Conservation (phyloP, 129 eudicot species). For the Smallanthus sonchifolius region DNA sequence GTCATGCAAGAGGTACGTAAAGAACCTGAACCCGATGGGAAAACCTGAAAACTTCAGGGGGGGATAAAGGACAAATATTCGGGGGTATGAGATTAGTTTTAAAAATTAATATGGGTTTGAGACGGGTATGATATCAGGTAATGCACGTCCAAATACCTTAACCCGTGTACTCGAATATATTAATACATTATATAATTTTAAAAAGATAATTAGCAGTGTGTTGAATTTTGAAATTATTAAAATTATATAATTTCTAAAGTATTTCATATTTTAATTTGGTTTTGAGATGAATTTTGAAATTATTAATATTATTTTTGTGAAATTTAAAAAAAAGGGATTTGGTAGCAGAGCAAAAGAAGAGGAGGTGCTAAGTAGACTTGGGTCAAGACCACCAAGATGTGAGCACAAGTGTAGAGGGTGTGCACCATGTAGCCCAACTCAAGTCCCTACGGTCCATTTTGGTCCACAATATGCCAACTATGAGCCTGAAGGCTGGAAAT, state of each 20-base stretch:
- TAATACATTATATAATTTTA: not conserved
- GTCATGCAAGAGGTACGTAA: conserved; percentile 14
- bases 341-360: conserved; percentile 21
- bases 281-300: too few species aligned
- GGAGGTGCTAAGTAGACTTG: conserved; percentile 40
- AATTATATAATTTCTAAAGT: too few species aligned
- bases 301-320: not conserved
- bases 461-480: conserved; percentile 47
- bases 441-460: conserved; percentile 38
- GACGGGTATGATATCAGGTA: too few species aligned
- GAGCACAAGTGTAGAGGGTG: conserved; percentile 60
- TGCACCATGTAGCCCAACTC: conserved; percentile 52
- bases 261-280: too few species aligned
- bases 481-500: conserved; percentile 72
- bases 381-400: conserved; percentile 69
- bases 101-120: too few species aligned
- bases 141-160: too few species aligned
- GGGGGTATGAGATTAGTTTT: too few species aligned
- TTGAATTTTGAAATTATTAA: too few species aligned
- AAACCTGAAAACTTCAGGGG: too few species aligned
- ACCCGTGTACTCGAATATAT: too few species aligned
- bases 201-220: too few species aligned
- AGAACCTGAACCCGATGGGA: not conserved
- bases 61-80: too few species aligned
- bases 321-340: not conserved